Conservation (phyloP, 768 basidiomycete species). For the Pleurotus tuoliensis region DNA sequence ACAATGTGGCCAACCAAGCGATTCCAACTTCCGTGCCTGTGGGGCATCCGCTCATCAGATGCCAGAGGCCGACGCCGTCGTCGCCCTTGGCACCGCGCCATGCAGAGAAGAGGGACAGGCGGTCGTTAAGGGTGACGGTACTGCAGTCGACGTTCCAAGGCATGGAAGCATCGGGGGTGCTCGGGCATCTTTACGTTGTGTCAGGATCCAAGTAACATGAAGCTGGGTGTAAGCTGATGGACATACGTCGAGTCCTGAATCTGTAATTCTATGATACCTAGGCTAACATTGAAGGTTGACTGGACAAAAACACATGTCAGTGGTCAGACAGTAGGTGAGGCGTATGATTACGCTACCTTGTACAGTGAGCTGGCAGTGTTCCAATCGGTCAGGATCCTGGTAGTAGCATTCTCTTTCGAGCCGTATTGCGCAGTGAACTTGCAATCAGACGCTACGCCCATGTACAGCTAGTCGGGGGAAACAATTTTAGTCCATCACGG, state of each 20-base stretch:
- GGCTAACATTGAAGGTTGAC: constrained; percentile 77
- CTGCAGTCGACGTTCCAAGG: constrained; percentile 81
- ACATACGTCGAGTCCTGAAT: constrained; percentile 56
- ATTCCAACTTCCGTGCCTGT: constrained; percentile 83
- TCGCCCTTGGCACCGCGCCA: constrained; percentile 74
- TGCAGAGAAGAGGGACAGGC: constrained; percentile 74
- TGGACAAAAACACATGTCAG: constrained; percentile 19
- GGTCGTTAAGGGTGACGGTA: constrained; percentile 53
- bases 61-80: constrained; percentile 84
- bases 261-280: constrained; percentile 78
- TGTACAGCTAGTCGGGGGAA: constrained; percentile 45
- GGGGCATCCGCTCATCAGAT: constrained; percentile 81
- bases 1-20: constrained; percentile 83
- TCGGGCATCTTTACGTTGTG: constrained; percentile 51
- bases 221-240: background rate
- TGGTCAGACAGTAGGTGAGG: background rate
- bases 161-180: constrained; percentile 38
- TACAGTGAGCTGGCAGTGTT: constrained; percentile 75
- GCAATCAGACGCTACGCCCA: constrained; percentile 90
- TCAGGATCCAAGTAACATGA: background rate
- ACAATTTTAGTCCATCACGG: background rate
- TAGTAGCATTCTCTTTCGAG: constrained; percentile 60
- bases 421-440: constrained; percentile 67
- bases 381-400: constrained; percentile 73
- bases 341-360: constrained; percentile 37